Conservation (phyloP, 768 basidiomycete species). For the Pisolithus tinctorius region DNA sequence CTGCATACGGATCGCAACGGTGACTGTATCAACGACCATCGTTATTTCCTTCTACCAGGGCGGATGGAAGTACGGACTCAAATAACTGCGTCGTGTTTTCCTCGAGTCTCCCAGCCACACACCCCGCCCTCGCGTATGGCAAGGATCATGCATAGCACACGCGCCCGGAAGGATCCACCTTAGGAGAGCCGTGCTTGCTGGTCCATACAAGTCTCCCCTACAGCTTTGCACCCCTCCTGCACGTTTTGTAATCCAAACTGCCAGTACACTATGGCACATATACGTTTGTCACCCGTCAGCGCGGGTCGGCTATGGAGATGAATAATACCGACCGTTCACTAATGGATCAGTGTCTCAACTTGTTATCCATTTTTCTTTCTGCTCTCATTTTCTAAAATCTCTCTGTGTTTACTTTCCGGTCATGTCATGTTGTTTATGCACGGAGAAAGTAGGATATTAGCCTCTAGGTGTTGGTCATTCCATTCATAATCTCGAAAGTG, state of each 20-base stretch:
- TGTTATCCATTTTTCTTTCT: neutral
- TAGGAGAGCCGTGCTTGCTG: neutral
- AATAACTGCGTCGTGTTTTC: no score
- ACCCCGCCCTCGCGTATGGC: neutral
- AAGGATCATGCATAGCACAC: neutral
- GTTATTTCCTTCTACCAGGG: no score
- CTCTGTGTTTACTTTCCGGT: neutral
- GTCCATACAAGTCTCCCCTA: neutral
- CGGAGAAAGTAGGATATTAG: conserved; percentile 23
- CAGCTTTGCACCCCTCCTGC: neutral
- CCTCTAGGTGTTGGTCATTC: conserved; percentile 22
- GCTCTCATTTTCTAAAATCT: neutral
- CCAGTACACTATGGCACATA: conserved; percentile 26
- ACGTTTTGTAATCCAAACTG: conserved; percentile 3
- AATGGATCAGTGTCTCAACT: conserved; percentile 14
- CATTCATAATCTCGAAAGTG: conserved; percentile 25
- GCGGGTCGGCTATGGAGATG: conserved; percentile 27
- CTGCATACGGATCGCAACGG: no score
- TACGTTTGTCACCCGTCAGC: conserved; percentile 25
- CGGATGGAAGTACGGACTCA: no score
- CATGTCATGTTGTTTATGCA: neutral
- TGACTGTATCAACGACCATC: no score
- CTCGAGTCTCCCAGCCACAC: no score
- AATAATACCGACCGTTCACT: conserved; percentile 11
- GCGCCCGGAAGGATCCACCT: neutral